Conservation (phyloP, 805 yeast species). For the Candida michaelii region DNA sequence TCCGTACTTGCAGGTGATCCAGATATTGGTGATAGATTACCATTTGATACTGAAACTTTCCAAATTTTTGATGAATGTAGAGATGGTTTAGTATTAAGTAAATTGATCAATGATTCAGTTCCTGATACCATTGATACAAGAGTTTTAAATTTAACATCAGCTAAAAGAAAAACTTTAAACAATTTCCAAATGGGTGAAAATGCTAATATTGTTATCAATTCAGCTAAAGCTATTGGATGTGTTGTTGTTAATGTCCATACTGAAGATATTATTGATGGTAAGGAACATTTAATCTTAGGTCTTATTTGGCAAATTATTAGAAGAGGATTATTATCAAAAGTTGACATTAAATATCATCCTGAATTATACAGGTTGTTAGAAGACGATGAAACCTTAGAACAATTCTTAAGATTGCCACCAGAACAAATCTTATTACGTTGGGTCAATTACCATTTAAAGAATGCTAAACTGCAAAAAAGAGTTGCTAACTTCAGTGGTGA, state of each 20-base stretch:
- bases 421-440: conserved; percentile 95
- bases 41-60: conserved; percentile 90
- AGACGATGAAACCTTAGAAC: conserved; percentile 96
- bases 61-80: conserved; percentile 96
- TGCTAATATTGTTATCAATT: conserved; percentile 95
- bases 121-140: conserved; percentile 98
- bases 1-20: conserved; percentile 86
- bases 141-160: conserved; percentile 85
- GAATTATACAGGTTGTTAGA: conserved; percentile 92
- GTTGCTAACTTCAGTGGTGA: conserved; percentile 86
- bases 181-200: conserved; percentile 95
- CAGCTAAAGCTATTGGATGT: conserved; percentile 98
- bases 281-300: conserved; percentile 87
- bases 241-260: conserved; percentile 97
- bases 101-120: conserved; percentile 94
- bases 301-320: conserved; percentile 97
- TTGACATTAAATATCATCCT: conserved; percentile 94
- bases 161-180: conserved; percentile 72
- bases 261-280: conserved; percentile 92
- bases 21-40: conserved; percentile 80
- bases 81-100: conserved; percentile 90
- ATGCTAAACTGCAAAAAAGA: conserved; percentile 85
- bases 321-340: conserved; percentile 90
- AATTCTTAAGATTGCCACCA: conserved; percentile 93
- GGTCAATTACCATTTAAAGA: conserved; percentile 94